Evolutionary conservation across 2,329 filamentous ascomycete species (phyloP).

Genomic region (Arachnopeziza araneosa): DNA sequence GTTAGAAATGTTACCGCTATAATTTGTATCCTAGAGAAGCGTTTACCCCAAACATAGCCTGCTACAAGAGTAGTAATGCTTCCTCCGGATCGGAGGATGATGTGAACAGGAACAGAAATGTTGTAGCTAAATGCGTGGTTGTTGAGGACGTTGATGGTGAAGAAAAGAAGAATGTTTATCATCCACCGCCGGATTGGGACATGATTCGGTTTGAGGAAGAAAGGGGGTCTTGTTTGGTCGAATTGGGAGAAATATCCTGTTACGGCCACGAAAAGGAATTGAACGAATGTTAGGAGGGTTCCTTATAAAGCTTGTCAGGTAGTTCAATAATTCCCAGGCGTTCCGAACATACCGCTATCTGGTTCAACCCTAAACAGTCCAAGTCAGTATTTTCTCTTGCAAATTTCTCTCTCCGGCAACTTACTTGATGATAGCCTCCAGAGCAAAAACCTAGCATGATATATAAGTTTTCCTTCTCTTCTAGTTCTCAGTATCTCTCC

Average conservation of each 20-base stretch:
- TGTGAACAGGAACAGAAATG: slow-evolving; percentile 94
- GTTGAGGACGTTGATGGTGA: slow-evolving; percentile 90
- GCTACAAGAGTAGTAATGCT: slow-evolving; percentile 93
- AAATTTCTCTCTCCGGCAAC: slow-evolving; percentile 28
- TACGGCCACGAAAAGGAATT: slow-evolving; percentile 77
- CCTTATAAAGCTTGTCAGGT: slow-evolving; percentile 44
- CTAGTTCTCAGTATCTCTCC: not conserved
- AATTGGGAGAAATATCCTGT: slow-evolving; percentile 73
- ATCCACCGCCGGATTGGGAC: slow-evolving; percentile 83
- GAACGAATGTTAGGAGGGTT: slow-evolving; percentile 81
- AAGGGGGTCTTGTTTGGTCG: slow-evolving; percentile 58
- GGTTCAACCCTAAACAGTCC: slow-evolving; percentile 54
- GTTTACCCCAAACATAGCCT: slow-evolving; percentile 81
- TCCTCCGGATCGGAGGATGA: slow-evolving; percentile 90
- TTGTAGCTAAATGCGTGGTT: slow-evolving; percentile 97
- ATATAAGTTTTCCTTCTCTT: slow-evolving; percentile 22
- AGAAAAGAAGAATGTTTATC: slow-evolving; percentile 85
- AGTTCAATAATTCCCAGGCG: not conserved
- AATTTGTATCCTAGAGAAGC: slow-evolving; percentile 75
- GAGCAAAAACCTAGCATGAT: slow-evolving; percentile 72
- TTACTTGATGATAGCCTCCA: slow-evolving; percentile 93
- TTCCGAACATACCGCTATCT: slow-evolving; percentile 59
- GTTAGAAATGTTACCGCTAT: slow-evolving; percentile 79
- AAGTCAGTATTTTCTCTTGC: slow-evolving; percentile 3
- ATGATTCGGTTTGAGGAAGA: slow-evolving; percentile 69